These are phyloP conservation scores for Citrus sinensis DNA, from an alignment of 345 rosid genomes.

Conservation along the genomic window DVS_A1.0 CM039165.1:34519001-34519500, in stretches of 20 bases:
- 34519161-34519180: constrained; percentile 22
- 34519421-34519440: constrained; percentile 10
- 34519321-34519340: constrained; percentile 6
- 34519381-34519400: constrained; percentile 33
- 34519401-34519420: constrained; percentile 3
- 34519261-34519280: neutral
- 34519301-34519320: neutral
- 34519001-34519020: neutral
- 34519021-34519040: neutral
- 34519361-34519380: neutral
- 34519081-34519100: neutral
- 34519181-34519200: neutral
- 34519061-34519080: neutral
- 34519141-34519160: neutral
- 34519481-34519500: constrained; percentile 18
- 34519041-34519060: neutral
- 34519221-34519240: too few relatives aligned
- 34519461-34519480: constrained; percentile 15
- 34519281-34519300: neutral
- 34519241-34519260: too few relatives aligned
- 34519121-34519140: too few relatives aligned
- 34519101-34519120: neutral
- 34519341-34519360: too few relatives aligned
- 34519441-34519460: neutral
- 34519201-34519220: too few relatives aligned